Evolutionary conservation across 2,329 filamentous ascomycete species (phyloP), one percentile per base, ranked within the genome.

Genomic region (Nothomitra cinnamomea): DNA sequence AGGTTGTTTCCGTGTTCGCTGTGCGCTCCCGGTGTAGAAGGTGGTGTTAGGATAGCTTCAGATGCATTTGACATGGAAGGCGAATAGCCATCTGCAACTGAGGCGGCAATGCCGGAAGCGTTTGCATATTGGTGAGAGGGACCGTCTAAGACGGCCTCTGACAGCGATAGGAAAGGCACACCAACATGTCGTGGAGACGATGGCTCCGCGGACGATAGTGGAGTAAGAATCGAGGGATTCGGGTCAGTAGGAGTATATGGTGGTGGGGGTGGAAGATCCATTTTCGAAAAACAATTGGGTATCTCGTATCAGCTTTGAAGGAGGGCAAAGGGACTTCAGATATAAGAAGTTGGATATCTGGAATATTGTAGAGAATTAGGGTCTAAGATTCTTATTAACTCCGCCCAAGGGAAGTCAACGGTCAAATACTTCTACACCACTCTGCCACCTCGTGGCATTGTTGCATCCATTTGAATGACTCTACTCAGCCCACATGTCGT

Each of bases 211-310:
- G 41, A 45, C 17, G 41, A 45, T 21, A 8, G 5, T 7, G 24
- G 51, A 17, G 28, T 38, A 8, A 35, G n/a, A 8, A 24, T n/a
- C 12, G 25, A 13, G 17, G 32, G 17, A 21, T 51, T 38, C 3
- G 49, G 36, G 35, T 51, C 49, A 6, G 19, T 51, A 22, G 32
- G 49, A 24, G 49, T 19, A 24, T 51, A 51, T 4, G 48, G 48
- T 19, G 48, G 49, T 15, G 49, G 36, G 2, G 36, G 32, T 13
- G 24, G 49, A 24, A 41, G 36, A 21, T 51, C 24, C 6, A 24
- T n/a, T 38, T 41, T 36, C 49, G 25, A 19, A 51, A 38, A 24
- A n/a, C n/a, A n/a, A n/a, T n/a, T n/a, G n/a, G n/a, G n/a, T n/a
- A n/a, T n/a, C n/a, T n/a, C n/a, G n/a, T n/a, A n/a, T n/a, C n/a